Base-by-base conservation (phyloP, 805 yeast genomes). In the Tetrapisispora iriomotensis region DNA sequence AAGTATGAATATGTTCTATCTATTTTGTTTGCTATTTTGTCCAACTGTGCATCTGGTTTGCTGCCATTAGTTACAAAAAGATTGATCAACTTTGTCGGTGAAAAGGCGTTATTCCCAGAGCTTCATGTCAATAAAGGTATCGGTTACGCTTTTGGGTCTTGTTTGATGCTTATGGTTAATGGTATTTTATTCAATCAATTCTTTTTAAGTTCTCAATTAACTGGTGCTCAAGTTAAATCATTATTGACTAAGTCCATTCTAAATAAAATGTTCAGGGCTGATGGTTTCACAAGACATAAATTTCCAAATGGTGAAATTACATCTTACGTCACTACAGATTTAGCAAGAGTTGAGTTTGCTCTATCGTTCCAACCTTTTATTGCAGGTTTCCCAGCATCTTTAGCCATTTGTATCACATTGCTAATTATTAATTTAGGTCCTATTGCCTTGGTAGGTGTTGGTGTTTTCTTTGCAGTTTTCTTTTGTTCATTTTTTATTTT, bases 291-390 rank as follows among this genome's bases (percentile, higher is more conserved):
- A 2, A 71, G 71, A 38, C 71, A 72, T 45, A 65, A 71, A 43
- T 83, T 63, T 51, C 78, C 94, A 1, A 69, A 75, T 20, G 80
- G 90, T 31, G 75, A 72, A 43, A 71, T 87, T 41, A 83, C 94
- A 23, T 77, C 87, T 8, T 61, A 85, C 56, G 72, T 86, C 56
- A 83, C 92, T 45, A 78, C 94, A 2, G 96, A 87, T 56, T 65
- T 86, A 28, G 72, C 88, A 13, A 75, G 95, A 53, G 70, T 87
- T 25, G 95, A 85, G 58, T 70, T 82, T 47, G 86, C 87, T 8
- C 58, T 77, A n/a, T 75, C 74, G 4, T 80, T 78, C 46, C 76
- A 78, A 50, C 82, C 82, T 4, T 75, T 79, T 51, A 53, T 79
- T 18, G 59, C 79, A 48, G 66, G 77, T 12, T 73, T 83, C 53